A percentile compares a stretch with the other conserved stretches of the same genome.
Evolutionary conservation across 2,329 filamentous ascomycete species (phyloP).

Genomic region (Graphium sp.): DNA sequence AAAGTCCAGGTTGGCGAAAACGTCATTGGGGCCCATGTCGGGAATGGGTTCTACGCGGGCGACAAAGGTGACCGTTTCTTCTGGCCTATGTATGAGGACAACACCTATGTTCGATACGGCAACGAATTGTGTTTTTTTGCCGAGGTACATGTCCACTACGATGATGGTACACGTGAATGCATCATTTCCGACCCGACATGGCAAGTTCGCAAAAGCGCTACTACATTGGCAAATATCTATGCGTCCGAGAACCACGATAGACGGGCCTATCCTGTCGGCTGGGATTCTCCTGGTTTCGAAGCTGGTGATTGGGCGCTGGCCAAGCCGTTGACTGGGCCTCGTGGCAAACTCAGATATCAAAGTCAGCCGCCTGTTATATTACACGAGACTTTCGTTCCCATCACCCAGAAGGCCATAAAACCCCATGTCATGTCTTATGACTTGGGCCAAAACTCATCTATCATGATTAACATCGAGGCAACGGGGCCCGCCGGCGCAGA

Average conservation of each 20-base stretch:
- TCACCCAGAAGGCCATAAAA: constrained; percentile 7
- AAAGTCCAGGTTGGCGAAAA: constrained; percentile 16
- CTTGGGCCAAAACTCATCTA: constrained; percentile 10
- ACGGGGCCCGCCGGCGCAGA: constrained; percentile 8
- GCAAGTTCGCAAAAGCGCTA: constrained; percentile 18
- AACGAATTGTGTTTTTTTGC: constrained; percentile 22
- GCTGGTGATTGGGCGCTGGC: constrained; percentile 13
- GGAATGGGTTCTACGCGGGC: constrained; percentile 27
- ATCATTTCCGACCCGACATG: constrained; percentile 19
- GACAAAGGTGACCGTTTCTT: constrained; percentile 22
- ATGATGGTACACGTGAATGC: constrained; percentile 16
- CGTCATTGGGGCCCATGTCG: constrained; percentile 19
- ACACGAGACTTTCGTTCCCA: constrained; percentile 17
- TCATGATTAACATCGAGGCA: constrained; percentile 9
- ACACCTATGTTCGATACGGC: constrained; percentile 18
- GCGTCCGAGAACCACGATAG: constrained; percentile 20
- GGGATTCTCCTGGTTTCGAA: constrained; percentile 12
- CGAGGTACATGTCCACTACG: constrained; percentile 18
- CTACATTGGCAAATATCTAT: constrained; percentile 20
- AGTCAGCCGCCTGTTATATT: constrained; percentile 19
- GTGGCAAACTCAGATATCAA: constrained; percentile 19
- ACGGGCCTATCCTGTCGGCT: constrained; percentile 15
- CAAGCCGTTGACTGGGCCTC: constrained; percentile 19
- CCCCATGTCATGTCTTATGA: constrained; percentile 8
- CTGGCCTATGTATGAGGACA: constrained; percentile 23